Base-by-base conservation (phyloP, 345 rosid genomes). In the Ceriops decandra region DNA sequence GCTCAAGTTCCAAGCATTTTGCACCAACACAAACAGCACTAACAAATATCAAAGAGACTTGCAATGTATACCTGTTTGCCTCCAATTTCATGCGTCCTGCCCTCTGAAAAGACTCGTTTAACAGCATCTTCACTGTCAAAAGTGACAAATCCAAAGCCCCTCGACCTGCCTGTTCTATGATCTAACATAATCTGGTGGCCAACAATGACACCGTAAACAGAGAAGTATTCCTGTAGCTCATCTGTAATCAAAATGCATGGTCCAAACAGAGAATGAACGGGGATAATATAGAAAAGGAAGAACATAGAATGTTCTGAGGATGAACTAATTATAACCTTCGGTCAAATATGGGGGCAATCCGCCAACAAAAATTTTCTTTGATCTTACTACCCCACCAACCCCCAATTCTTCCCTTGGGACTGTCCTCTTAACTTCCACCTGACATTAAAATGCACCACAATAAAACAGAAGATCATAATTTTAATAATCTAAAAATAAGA, bases 341-440 rank as follows among this genome's bases (percentile, higher is more conserved):
- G 76, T 63, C 28, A 76, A 60, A 61, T 68, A 35, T 5, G 80
- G 57, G 7, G 80, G 72, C 67, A 76, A 61, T 62, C 80, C 80
- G 32, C 80, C 80, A 27, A 76, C 54, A 58, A 76, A 76, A 58
- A 71, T 76, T 76, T 76, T 76, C 57, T 63, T 76, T 24, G 68
- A 35, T 67, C 72, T 67, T 28, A 52, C 19, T 59, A 69, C 57
- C 30, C 66, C 72, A 66, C 64, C 67, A 52, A 26, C 24, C 24
- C 58, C 76, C 61, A 67, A 62, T 49, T 76, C 75, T 51, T 69
- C 72, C 66, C 69, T 76, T n/a, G 80, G 76, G 62, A 76, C 80
- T 62, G 72, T 76, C 66, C 72, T 71, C 71, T 76, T 76, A 60
- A 71, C 80, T 63, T 76, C 80, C 66, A 76, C 80, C 80, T 76